phyloP scores from a whole-genome alignment of 2,329 filamentous ascomycete genomes.

The Penicillium verrucosum region DNA sequence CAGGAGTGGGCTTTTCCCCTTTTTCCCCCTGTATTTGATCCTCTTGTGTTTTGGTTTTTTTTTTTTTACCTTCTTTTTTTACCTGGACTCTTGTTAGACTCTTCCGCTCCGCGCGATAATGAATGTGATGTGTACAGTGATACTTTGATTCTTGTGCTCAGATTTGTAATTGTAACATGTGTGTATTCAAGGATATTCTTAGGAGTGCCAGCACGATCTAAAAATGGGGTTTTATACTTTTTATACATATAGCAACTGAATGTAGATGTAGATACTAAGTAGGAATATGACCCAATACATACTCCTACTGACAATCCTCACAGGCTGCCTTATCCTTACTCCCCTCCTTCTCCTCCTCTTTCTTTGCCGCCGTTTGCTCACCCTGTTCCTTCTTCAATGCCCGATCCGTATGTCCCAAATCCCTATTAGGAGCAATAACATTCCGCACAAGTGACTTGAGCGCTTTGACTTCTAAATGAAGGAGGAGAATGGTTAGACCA shows the following conservation, averaged over 20 bases:
- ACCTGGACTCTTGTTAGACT: constrained; percentile 1
- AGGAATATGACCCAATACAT: neutral
- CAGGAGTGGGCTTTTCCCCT: neutral
- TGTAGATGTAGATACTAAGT: neutral
- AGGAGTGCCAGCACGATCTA: neutral
- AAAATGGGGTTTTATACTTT: too few relatives aligned
- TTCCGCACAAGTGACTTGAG: constrained; percentile 82
- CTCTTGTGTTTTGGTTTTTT: neutral
- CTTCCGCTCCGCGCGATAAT: constrained; percentile 6
- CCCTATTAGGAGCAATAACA: constrained; percentile 70
- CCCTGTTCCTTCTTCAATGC: constrained; percentile 38
- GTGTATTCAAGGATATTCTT: too few relatives aligned
- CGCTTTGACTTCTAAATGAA: constrained; percentile 69
- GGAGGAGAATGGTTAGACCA: neutral
- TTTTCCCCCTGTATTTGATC: constrained; percentile 1
- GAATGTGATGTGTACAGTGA: constrained; percentile 18
- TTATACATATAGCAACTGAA: neutral
- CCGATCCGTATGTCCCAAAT: constrained; percentile 78
- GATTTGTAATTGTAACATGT: neutral
- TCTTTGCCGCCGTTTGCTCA: neutral
- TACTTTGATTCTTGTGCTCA: neutral
- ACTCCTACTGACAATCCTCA: constrained; percentile 19
- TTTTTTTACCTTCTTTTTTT: neutral
- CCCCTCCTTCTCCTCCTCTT: constrained; percentile 8
- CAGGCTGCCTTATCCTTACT: constrained; percentile 6